Percentiles rank a stretch among this genome's conserved stretches.
Evolutionary conservation across 352 stramenopile genomes (phyloP).

Genomic region (Phytophthora idaei): DNA sequence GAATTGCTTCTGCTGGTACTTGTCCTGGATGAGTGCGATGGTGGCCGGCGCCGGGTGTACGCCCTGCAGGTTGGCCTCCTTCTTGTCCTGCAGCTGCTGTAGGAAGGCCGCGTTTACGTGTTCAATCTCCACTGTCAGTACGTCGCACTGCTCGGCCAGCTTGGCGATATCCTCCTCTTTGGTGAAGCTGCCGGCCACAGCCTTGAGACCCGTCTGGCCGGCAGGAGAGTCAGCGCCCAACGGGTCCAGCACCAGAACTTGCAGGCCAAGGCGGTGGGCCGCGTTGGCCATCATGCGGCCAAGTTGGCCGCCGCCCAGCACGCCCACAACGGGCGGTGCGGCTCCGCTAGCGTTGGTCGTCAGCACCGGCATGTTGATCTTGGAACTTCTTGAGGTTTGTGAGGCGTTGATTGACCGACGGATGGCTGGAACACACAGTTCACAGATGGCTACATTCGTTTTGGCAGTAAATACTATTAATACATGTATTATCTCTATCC

Average conservation of each 20-base stretch:
- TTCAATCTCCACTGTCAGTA: slow-evolving; percentile 99
- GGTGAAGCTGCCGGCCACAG: slow-evolving; percentile 85
- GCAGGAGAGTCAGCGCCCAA: slow-evolving; percentile 72
- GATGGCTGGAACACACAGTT: not conserved
- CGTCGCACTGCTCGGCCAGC: slow-evolving; percentile 86
- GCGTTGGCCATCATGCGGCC: slow-evolving; percentile 99
- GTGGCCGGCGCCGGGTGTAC: slow-evolving; percentile 90
- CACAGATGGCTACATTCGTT: not conserved
- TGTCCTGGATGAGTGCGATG: slow-evolving; percentile 97
- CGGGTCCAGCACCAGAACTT: slow-evolving; percentile 94
- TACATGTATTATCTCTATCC: no score
- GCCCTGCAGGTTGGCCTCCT: slow-evolving; percentile 46
- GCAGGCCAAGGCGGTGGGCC: slow-evolving; percentile 93
- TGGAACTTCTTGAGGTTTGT: slow-evolving; percentile 1
- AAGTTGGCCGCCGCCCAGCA: slow-evolving; percentile 97
- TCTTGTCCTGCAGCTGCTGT: slow-evolving; percentile 81
- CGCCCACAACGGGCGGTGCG: slow-evolving; percentile 79
- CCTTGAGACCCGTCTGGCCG: slow-evolving; percentile 69
- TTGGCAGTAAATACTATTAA: no score
- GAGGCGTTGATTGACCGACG: slow-evolving; percentile 3
- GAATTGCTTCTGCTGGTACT: slow-evolving; percentile 96
- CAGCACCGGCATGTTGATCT: slow-evolving; percentile 55
- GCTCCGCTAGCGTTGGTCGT: slow-evolving; percentile 38
- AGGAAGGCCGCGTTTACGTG: slow-evolving; percentile 96
- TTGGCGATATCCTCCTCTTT: slow-evolving; percentile 69